Evolutionary conservation across 1,139 yeast species (phyloP), one percentile per base, ranked within the genome.

Genomic region (Taphrina wiesneri): DNA sequence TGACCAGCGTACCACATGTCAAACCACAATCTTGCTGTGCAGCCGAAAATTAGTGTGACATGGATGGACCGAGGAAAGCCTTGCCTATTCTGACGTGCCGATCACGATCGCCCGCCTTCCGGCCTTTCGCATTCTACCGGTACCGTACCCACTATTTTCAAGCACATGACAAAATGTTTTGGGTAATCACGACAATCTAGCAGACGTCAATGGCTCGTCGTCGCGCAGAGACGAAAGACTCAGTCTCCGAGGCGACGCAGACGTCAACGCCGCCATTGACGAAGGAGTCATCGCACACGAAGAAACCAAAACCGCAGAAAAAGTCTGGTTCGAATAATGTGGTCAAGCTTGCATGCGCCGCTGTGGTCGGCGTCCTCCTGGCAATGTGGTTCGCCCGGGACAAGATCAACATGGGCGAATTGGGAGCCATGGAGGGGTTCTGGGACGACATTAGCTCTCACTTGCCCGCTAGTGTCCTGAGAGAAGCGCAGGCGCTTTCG

Each of bases 381-480:
- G 91, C 97, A 0, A 80, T 85, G 41, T 83, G 87, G 71, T 81
- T 87, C 1, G 79, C 85, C 17, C 78, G 80, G 39, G 80, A 81
- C 36, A 77, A 79, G 13, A 63, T 74, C 65, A 74, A 67, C 67
- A 75, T 56, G 85, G 87, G 72, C 76, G 86, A 67, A 88, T 71
- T 93, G 83, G 74, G 78, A 73, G 70, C 77, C 73, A 57, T 78
- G 49, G 66, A 70, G 15, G 74, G 71, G 30, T 49, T 71, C 54
- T 66, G 76, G 46, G 77, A 74, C 21, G 79, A 77, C 66, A 72
- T 71, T 70, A 67, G 72, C 34, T 78, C 74, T 36, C 70, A 72
- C 67, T 77, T 93, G 19, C 97, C 98, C 0, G 77, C 80, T 0
- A 81, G 88, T 0, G 74, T 92, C 17, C 83, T 85, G 67, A 79